Evolutionary conservation across 371 early-diverging fungal species (phyloP).

Genomic region (Umbelopsis sp.): DNA sequence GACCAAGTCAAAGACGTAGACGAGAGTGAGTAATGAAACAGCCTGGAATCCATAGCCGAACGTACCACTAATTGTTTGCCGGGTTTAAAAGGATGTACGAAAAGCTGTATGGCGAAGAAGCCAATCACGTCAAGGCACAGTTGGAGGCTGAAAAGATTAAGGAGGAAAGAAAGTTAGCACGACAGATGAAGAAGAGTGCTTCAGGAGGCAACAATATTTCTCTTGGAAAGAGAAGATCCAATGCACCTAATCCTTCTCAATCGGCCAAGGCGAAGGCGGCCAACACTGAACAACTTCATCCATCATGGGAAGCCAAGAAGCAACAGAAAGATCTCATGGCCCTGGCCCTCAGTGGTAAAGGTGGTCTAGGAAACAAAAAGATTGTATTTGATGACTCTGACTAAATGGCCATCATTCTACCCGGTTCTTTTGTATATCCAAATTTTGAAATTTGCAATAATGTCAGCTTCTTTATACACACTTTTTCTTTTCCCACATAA

Average conservation of each 20-base stretch:
- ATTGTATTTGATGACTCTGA: slow-evolving; percentile 45
- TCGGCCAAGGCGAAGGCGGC: not conserved
- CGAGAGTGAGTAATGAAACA: slow-evolving; percentile 36
- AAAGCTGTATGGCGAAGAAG: slow-evolving; percentile 43
- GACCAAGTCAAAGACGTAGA: slow-evolving; percentile 47
- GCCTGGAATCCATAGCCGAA: not conserved
- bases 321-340: slow-evolving; percentile 51
- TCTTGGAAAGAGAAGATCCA: not conserved
- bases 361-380: slow-evolving; percentile 35
- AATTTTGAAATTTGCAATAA: not conserved
- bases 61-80: not conserved
- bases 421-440: not conserved
- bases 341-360: slow-evolving; percentile 47
- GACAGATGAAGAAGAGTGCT: slow-evolving; percentile 15
- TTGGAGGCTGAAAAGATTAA: not conserved
- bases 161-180: slow-evolving; percentile 6
- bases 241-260: not conserved
- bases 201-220: not conserved
- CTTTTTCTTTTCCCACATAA: too few relatives aligned
- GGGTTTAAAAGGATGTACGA: slow-evolving; percentile 38
- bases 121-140: slow-evolving; percentile 35
- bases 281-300: slow-evolving; percentile 39
- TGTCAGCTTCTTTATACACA: too few relatives aligned
- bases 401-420: not conserved
- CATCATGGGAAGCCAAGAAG: slow-evolving; percentile 56